These are phyloP conservation scores for Leersia perrieri DNA, from an alignment of 176 grass and related monocot genomes.

Conservation along the genomic window DNA sequence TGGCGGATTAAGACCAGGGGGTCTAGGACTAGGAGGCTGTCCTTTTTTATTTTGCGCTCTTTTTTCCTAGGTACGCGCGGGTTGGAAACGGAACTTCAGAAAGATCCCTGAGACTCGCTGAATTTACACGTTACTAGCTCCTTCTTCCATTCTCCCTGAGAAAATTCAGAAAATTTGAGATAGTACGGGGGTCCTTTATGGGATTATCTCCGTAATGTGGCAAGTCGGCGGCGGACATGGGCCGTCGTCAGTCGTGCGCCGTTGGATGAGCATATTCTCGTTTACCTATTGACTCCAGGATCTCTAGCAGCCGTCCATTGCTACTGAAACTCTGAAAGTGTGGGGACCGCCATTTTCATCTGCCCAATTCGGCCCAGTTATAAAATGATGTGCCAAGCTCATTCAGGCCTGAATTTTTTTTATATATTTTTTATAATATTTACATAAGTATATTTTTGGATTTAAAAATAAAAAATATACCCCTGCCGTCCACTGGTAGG, in stretches of 20 bases:
- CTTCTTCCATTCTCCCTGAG: background rate
- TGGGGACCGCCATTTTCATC: too few species aligned
- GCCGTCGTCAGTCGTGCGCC: background rate
- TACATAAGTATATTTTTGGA: too few species aligned
- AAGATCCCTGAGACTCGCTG: background rate
- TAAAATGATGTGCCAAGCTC: too few species aligned
- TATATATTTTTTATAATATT: too few species aligned
- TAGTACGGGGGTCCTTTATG: background rate
- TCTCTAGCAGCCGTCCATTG: background rate
- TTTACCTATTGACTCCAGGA: background rate
- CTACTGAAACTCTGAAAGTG: too few species aligned
- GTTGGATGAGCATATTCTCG: background rate
- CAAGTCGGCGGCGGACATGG: background rate
- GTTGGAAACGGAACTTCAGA: background rate
- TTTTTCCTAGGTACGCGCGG: too few species aligned
- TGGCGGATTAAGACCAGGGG: background rate
- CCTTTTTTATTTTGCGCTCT: constrained; percentile 2
- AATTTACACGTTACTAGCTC: background rate
- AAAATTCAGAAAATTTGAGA: background rate
- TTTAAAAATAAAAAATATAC: too few species aligned
- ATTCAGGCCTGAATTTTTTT: too few species aligned
- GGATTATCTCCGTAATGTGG: background rate
- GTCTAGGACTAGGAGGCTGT: background rate
- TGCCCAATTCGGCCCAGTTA: too few species aligned
- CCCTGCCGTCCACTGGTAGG: too few species aligned